Conservation (phyloP, 2,329 filamentous ascomycete genomes). For the Parastagonospora nodorum region DNA sequence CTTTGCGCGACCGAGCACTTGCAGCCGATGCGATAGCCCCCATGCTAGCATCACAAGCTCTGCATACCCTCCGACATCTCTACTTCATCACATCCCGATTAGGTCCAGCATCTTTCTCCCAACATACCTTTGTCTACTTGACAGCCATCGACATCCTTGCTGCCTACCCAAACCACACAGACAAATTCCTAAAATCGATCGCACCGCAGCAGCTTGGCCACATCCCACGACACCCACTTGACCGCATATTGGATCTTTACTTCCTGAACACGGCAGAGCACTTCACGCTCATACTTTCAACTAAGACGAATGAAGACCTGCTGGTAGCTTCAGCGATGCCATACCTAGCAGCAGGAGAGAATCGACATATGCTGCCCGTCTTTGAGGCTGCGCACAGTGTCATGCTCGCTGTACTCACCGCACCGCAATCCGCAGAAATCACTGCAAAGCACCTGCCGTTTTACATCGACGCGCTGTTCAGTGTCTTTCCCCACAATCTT, state of each 20-base stretch:
- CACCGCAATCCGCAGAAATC: slow-evolving; percentile 74
- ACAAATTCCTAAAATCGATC: slow-evolving; percentile 70
- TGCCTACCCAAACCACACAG: slow-evolving; percentile 68
- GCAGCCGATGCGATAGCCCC: slow-evolving; percentile 65
- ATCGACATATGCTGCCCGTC: slow-evolving; percentile 66
- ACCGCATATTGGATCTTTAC: slow-evolving; percentile 79
- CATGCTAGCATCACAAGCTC: slow-evolving; percentile 69
- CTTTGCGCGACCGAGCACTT: slow-evolving; percentile 61
- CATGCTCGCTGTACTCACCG: slow-evolving; percentile 77
- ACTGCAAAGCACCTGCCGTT: slow-evolving; percentile 76
- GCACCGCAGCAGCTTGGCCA: slow-evolving; percentile 59
- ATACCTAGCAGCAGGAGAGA: slow-evolving; percentile 68
- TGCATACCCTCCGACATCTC: slow-evolving; percentile 76
- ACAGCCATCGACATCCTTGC: slow-evolving; percentile 81
- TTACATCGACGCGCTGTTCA: slow-evolving; percentile 81
- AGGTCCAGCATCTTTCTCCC: slow-evolving; percentile 75
- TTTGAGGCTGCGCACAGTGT: slow-evolving; percentile 89
- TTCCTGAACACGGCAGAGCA: slow-evolving; percentile 88
- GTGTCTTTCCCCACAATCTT: slow-evolving; percentile 77
- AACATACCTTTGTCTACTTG: slow-evolving; percentile 83
- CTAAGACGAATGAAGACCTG: slow-evolving; percentile 70
- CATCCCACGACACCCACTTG: slow-evolving; percentile 67
- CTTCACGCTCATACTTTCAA: slow-evolving; percentile 71
- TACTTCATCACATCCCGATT: slow-evolving; percentile 81
- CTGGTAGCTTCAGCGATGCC: slow-evolving; percentile 75